These are phyloP conservation scores for Phycomyces blakesleeanus DNA, from an alignment of 192 early-diverging fungal genomes.

Conservation along the genomic window DNA sequence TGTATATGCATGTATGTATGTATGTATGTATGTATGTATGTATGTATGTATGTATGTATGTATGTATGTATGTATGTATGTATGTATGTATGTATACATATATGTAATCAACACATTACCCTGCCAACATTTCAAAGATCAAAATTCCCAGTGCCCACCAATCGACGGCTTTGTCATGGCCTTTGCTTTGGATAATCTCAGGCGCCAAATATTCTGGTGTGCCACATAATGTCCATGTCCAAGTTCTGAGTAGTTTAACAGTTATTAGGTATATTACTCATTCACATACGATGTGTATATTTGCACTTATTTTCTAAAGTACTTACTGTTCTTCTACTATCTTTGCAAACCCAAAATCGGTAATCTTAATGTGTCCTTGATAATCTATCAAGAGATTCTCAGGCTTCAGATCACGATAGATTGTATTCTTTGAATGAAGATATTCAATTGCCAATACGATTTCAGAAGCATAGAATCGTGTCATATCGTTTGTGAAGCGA, in stretches of 20 bases:
- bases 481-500: slow-evolving; percentile 78
- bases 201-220: slow-evolving; percentile 89
- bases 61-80: no score
- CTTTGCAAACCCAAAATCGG: slow-evolving; percentile 91
- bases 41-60: no score
- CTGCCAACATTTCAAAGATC: slow-evolving; percentile 87
- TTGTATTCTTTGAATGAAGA: slow-evolving; percentile 76
- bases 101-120: slow-evolving; percentile 28
- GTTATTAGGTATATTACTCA: no score
- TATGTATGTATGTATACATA: no score
- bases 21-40: no score
- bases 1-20: no score
- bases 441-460: slow-evolving; percentile 84
- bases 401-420: slow-evolving; percentile 87
- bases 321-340: slow-evolving; percentile 28
- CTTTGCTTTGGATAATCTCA: slow-evolving; percentile 81
- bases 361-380: slow-evolving; percentile 80
- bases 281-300: no score
- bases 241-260: not conserved
- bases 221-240: slow-evolving; percentile 88
- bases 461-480: slow-evolving; percentile 82
- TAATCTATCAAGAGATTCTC: slow-evolving; percentile 69
- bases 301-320: no score
- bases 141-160: slow-evolving; percentile 92
- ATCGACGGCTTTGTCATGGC: slow-evolving; percentile 84